Conservation (phyloP, 192 early-diverging fungal genomes). For the Coemansia sp. region DNA sequence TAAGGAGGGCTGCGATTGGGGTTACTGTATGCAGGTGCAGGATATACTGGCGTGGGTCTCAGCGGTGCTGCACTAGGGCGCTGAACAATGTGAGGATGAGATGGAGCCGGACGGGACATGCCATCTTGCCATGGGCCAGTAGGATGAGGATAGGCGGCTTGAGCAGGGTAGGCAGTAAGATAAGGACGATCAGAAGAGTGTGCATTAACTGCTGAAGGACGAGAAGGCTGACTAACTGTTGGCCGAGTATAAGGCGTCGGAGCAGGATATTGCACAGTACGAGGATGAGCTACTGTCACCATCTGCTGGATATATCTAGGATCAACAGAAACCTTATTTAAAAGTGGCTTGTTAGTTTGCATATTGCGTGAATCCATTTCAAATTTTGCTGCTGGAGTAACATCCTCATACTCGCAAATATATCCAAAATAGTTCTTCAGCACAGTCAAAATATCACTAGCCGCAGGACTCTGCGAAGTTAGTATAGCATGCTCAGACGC, state of each 20-base stretch:
- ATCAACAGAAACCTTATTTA: background rate
- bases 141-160: background rate
- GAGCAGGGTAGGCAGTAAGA: background rate
- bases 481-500: slow-evolving; percentile 10
- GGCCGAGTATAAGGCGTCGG: background rate
- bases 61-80: background rate
- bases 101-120: background rate
- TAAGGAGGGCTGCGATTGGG: background rate
- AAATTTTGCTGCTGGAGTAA: slow-evolving; percentile 7
- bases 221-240: background rate
- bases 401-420: slow-evolving; percentile 15
- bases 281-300: background rate
- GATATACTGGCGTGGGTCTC: background rate
- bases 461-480: background rate
- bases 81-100: background rate
- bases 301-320: background rate
- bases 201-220: background rate
- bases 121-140: background rate
- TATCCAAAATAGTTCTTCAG: slow-evolving; percentile 14
- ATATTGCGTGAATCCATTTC: slow-evolving; percentile 13
- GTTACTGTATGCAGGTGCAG: background rate
- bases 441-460: background rate
- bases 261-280: background rate
- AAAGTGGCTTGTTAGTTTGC: background rate
- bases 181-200: background rate